Percentiles rank a stretch among this genome's conserved stretches.
These are phyloP conservation scores for Pleurotus salmoneostramineus DNA, from an alignment of 768 basidiomycete species.

Conservation along the genomic window DNA sequence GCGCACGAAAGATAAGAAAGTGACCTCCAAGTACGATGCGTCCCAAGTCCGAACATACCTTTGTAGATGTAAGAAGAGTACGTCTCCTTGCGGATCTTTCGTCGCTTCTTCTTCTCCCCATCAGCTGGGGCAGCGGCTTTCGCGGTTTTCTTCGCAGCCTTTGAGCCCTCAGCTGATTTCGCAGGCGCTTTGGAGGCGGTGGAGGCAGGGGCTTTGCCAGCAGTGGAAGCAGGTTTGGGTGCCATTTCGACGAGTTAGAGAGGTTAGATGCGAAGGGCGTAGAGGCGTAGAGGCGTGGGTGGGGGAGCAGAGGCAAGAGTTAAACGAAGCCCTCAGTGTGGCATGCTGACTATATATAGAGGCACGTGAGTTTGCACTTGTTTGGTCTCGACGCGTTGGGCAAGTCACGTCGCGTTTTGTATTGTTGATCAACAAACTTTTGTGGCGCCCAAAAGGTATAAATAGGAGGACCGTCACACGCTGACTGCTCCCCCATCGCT, in stretches of 20 bases:
- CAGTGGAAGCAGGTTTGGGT: conserved; percentile 78
- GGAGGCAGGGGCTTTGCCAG: conserved; percentile 73
- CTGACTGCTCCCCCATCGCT: conserved; percentile 3
- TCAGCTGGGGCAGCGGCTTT: conserved; percentile 60
- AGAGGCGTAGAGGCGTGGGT: conserved; percentile 13
- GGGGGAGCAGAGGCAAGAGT: conserved; percentile 17
- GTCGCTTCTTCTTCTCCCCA: conserved; percentile 84
- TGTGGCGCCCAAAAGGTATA: conserved; percentile 21
- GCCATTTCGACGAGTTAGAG: conserved; percentile 37
- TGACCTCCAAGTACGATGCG: not conserved
- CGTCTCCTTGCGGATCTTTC: conserved; percentile 85
- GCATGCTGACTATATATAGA: conserved; percentile 24
- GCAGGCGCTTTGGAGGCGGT: conserved; percentile 74
- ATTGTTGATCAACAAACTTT: conserved; percentile 22
- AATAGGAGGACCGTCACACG: conserved; percentile 13
- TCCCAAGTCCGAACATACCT: conserved; percentile 36
- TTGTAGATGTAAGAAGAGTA: conserved; percentile 94
- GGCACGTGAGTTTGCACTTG: conserved; percentile 30
- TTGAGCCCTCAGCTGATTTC: conserved; percentile 50
- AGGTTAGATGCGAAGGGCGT: conserved; percentile 8
- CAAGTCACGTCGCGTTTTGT: conserved; percentile 29
- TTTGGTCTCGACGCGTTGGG: conserved; percentile 21
- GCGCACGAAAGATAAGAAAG: not conserved
- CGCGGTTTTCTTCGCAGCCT: conserved; percentile 80
- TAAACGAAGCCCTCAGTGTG: conserved; percentile 12